Conservation (phyloP, 305 asterid species). For the Fraxinus baroniana region DNA sequence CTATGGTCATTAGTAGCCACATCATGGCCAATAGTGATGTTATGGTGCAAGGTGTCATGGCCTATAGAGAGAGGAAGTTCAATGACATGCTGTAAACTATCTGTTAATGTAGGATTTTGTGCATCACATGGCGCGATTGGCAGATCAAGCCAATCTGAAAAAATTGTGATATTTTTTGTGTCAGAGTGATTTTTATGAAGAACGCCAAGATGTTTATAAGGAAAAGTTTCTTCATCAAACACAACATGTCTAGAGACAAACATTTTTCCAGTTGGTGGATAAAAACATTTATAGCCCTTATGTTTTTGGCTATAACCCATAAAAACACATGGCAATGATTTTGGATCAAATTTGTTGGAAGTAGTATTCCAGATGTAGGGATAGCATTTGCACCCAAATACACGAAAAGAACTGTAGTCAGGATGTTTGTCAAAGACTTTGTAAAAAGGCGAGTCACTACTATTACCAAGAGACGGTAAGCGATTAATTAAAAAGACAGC, state of each 20-base stretch:
- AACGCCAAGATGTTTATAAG: neutral
- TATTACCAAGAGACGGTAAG: neutral
- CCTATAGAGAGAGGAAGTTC: neutral
- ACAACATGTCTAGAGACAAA: conserved; percentile 2
- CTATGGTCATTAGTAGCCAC: neutral
- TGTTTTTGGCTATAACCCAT: neutral
- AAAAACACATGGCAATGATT: neutral
- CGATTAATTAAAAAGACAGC: neutral
- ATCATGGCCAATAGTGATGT: no score
- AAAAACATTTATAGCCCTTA: neutral
- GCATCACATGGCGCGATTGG: neutral
- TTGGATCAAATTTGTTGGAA: neutral
- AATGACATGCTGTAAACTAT: neutral
- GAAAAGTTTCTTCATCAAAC: neutral
- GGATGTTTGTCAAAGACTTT: neutral
- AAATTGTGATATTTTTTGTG: neutral
- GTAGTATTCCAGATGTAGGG: neutral
- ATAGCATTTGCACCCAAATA: neutral
- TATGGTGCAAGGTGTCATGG: neutral
- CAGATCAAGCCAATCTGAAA: neutral
- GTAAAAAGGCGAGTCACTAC: neutral
- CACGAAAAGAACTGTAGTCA: neutral
- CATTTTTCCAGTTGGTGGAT: neutral
- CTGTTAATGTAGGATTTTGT: neutral
- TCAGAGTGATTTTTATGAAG: neutral